Evolutionary conservation across 768 basidiomycete species (phyloP), one percentile per base, ranked within the genome.

Genomic region (Astraeus odoratus): DNA sequence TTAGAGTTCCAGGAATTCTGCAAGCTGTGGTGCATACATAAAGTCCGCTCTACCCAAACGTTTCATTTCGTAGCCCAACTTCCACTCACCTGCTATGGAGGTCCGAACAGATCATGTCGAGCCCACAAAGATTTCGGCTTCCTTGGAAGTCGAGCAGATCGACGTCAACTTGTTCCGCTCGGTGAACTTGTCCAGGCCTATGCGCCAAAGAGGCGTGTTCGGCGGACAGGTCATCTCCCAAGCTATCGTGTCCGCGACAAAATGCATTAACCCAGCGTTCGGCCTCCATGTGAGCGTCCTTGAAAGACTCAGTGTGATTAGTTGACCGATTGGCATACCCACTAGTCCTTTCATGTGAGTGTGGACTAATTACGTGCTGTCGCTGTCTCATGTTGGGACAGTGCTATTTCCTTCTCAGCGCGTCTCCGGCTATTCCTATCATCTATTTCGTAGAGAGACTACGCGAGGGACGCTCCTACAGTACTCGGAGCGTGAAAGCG

Each of bases 221-320:
- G 89, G 90, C 49, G 89, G 89, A 68, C 87, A 91, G 63, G 89
- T 92, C 46, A 89, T 93, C 52, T 88, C 85, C 29, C 89, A 92
- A 57, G 90, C 88, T 4, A 67, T 92, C 23, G 83, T 88, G 10
- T 76, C 86, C 2, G 89, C 89, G 1, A 88, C 86, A 12, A 82
- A 80, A 48, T 79, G 80, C 42, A 85, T 92, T 0, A 68, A 78
- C 35, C 69, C 79, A 9, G 71, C 66, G 13, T 87, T 75, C 60
- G 75, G 74, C 20, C 64, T 89, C 24, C 86, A 92, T 67, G 88
- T 89, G 57, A 69, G 87, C 64, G 16, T 12, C 18, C 3, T 15
- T 30, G 25, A 15, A 34, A n/a, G n/a, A 18, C 13, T 30, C 18
- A 31, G 30, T 27, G 16, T 13, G 15, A 26, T 13, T 27, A 19